Evolutionary conservation across 176 grass and related monocot species (phyloP).

Genomic region (Bolboschoenus planiculmis): DNA sequence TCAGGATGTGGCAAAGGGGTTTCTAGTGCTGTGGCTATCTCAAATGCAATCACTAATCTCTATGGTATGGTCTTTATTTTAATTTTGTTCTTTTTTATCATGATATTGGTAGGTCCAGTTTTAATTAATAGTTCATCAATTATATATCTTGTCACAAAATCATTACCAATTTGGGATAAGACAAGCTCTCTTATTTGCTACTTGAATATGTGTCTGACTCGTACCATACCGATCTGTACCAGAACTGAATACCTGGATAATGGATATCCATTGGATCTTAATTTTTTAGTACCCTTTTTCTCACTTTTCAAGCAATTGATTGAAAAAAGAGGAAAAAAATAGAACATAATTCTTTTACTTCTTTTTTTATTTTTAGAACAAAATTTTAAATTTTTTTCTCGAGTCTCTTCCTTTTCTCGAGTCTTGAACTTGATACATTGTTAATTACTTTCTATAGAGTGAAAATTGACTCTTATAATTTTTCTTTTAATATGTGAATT

Average conservation of each 20-base stretch:
- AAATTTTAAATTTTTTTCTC: background rate
- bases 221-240: background rate
- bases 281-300: background rate
- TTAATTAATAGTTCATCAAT: background rate
- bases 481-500: constrained; percentile 18
- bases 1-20: constrained; percentile 84
- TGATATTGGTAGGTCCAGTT: background rate
- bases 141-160: no score
- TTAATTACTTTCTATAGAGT: background rate
- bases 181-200: background rate
- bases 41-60: constrained; percentile 96
- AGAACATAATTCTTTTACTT: background rate
- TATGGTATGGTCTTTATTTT: constrained; percentile 34
- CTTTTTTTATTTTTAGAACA: no score
- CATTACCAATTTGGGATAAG: background rate
- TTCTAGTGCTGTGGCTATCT: constrained; percentile 64
- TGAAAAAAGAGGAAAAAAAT: background rate
- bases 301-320: background rate
- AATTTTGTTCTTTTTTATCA: background rate
- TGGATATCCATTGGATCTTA: background rate
- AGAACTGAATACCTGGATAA: background rate
- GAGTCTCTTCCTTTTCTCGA: background rate
- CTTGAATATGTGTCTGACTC: background rate
- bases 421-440: background rate
- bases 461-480: background rate